phyloP scores from a whole-genome alignment of 2,329 filamentous ascomycete species.

The Colletotrichum australisinense region DNA sequence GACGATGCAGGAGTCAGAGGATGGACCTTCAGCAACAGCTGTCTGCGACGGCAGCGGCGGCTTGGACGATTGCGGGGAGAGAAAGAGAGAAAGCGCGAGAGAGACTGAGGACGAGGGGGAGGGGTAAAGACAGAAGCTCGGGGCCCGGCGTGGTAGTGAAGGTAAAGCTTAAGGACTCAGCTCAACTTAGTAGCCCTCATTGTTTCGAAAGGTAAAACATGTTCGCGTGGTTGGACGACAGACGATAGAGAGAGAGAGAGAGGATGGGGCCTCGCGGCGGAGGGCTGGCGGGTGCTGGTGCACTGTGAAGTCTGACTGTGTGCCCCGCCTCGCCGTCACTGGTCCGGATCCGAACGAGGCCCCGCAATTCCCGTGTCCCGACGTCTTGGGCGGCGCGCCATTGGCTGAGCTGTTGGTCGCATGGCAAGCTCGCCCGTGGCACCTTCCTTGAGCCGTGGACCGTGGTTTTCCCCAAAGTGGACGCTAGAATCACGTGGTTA shows the following conservation, averaged over 20 bases:
- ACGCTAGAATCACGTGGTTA: conserved; percentile 18
- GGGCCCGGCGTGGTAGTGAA: conserved; percentile 20
- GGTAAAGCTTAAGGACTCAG: conserved; percentile 18
- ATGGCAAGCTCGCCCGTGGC: background rate
- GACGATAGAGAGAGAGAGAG: background rate
- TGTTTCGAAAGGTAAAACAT: conserved; percentile 32
- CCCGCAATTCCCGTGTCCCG: conserved; percentile 18
- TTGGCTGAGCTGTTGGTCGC: conserved; percentile 1
- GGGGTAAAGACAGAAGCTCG: conserved; percentile 6
- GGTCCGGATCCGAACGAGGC: conserved; percentile 27
- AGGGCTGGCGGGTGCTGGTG: conserved; percentile 9
- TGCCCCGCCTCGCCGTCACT: conserved; percentile 31
- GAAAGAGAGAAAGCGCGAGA: no score
- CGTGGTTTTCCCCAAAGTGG: background rate
- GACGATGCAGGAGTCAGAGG: background rate
- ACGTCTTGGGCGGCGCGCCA: background rate
- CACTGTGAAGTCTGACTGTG: conserved; percentile 30
- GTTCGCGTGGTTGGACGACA: conserved; percentile 21
- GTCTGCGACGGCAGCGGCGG: background rate
- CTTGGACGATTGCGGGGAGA: background rate
- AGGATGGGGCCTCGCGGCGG: background rate
- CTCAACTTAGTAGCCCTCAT: conserved; percentile 13
- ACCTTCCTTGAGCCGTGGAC: no score
- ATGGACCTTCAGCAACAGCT: conserved; percentile 9
- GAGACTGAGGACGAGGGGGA: background rate